These are phyloP conservation scores for Serendipita sp. DNA, from an alignment of 1,284 basidiomycete genomes.

Conservation along the genomic window DNA sequence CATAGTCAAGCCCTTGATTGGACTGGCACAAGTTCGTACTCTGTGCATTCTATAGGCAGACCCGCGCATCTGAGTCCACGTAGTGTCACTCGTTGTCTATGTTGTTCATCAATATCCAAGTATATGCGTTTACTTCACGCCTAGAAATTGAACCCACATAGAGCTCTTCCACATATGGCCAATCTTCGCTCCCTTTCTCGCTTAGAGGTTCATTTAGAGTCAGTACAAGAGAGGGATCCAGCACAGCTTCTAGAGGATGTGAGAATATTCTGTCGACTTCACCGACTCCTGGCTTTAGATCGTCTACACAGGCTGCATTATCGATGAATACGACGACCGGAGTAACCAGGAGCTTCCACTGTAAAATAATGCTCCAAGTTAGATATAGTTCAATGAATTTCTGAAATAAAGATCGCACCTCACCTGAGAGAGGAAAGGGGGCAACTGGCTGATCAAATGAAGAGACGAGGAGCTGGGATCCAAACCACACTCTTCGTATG, in stretches of 20 bases:
- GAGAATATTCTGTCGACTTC: constrained; percentile 72
- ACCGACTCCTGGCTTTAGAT: constrained; percentile 38
- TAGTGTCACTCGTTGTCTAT: constrained; percentile 43
- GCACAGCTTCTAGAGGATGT: constrained; percentile 56
- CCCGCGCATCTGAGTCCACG: constrained; percentile 31
- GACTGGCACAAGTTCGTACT: constrained; percentile 57
- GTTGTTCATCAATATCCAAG: neutral
- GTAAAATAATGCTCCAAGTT: neutral
- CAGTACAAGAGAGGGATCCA: constrained; percentile 36
- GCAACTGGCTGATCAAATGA: constrained; percentile 48
- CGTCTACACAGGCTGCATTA: constrained; percentile 34
- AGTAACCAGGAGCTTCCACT: constrained; percentile 42
- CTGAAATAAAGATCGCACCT: constrained; percentile 13
- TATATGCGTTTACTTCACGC: constrained; percentile 11
- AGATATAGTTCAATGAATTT: neutral
- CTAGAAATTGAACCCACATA: constrained; percentile 32
- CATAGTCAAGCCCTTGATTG: constrained; percentile 69
- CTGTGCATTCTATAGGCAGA: constrained; percentile 56
- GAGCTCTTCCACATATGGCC: constrained; percentile 57
- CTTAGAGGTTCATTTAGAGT: constrained; percentile 35
- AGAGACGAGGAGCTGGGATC: constrained; percentile 43
- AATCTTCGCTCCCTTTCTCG: constrained; percentile 48
- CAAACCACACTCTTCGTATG: constrained; percentile 65
- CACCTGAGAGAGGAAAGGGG: constrained; percentile 54
- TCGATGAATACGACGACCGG: constrained; percentile 63